Base-by-base conservation (phyloP, 306 rosid species). In the Macrotyloma uniflorum region DNA sequence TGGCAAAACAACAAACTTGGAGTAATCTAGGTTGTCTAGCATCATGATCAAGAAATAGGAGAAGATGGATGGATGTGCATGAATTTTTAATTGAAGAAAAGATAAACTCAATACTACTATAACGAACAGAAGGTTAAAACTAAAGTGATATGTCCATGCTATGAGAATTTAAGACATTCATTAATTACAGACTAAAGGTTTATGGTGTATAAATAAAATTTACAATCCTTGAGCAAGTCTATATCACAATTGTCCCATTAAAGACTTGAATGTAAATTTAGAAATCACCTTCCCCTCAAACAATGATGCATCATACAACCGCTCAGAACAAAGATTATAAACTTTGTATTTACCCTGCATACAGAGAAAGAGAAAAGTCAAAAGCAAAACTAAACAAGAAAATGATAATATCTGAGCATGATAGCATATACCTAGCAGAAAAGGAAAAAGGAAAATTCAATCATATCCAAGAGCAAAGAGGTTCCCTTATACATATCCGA, bases 271-370 rank as follows among this genome's bases (percentile, higher is more conserved):
- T 45, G 76, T 58, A 50, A 80, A 75, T 76, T 50, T 28, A 70
- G 20, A 75, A 83, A 93, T 19, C 85, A 93, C 99, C 98, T 96
- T 96, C 83, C 98, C 98, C 91, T 96, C 98, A 75, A 93, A 90
- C 85, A 96, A 69, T 28, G 98, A 93, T 42, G 98, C 99, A 79
- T 96, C 98, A 83, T 96, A 96, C 58, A 96, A 88, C 91, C 99
- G 86, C 91, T 96, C 99, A 15, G 96, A 93, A 85, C 99, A 96
- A 49, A 93, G 99, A 79, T 96, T 96, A 82, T 96, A 93, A 14
- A 96, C 99, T 85, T 96, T 96, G 91, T 96, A 96, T 80, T 93
- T 93, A 24, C 43, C 97, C 99, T 93, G 93, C 81, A 81, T 32
- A 88, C 77, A 53, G 66, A 24, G 76, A 71, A 82, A 22, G 65